phyloP scores from a whole-genome alignment of 192 early-diverging fungal species.

The Backusella parvicylindrica region DNA sequence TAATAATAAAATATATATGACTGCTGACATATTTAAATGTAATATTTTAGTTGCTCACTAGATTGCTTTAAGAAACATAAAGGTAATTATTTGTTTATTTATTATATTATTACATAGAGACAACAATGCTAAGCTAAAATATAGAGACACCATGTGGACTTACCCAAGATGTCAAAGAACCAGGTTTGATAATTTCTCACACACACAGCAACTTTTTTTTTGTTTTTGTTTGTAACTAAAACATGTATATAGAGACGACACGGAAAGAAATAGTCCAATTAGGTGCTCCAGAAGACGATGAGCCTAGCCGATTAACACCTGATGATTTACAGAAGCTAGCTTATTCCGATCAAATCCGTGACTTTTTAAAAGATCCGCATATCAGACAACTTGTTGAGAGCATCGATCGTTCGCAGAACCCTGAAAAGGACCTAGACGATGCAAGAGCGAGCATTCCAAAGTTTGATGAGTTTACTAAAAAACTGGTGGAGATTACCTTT shows the following conservation, averaged over 20 bases:
- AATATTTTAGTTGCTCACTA: constrained; percentile 23
- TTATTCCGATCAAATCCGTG: constrained; percentile 22
- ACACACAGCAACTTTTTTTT: no score
- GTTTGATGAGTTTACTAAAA: constrained; percentile 14
- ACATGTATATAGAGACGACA: neutral
- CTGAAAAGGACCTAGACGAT: constrained; percentile 14
- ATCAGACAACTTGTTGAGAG: constrained; percentile 12
- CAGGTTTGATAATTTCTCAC: neutral
- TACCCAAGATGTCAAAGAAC: neutral
- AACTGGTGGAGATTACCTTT: constrained; percentile 1
- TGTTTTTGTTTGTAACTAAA: no score
- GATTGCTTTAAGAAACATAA: constrained; percentile 32
- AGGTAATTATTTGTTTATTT: constrained; percentile 17
- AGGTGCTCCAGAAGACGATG: constrained; percentile 9
- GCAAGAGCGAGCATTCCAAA: neutral
- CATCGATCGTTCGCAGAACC: constrained; percentile 17
- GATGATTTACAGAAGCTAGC: neutral
- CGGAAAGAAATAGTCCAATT: neutral
- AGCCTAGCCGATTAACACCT: constrained; percentile 3
- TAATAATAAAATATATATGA: no score
- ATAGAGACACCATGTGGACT: constrained; percentile 12
- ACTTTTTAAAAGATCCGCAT: constrained; percentile 19
- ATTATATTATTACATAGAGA: neutral
- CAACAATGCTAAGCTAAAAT: neutral
- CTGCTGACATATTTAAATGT: neutral